Evolutionary conservation across 2,329 filamentous ascomycete species (phyloP).

Genomic region (Arthrobotrys sinensis): DNA sequence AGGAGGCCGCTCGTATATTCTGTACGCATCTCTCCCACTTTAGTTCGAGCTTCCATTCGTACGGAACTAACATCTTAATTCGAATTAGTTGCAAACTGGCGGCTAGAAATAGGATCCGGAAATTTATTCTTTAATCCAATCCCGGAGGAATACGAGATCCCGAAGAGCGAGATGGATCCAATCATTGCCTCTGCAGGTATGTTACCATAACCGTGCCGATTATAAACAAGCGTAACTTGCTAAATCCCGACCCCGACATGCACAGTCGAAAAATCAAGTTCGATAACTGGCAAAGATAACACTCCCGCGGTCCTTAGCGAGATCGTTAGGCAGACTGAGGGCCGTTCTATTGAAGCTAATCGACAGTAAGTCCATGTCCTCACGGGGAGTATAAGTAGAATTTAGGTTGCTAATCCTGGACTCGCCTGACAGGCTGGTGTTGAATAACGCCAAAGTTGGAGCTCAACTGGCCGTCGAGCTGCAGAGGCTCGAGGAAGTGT

Average conservation of each 20-base stretch:
- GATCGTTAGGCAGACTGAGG: constrained; percentile 83
- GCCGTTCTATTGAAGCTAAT: constrained; percentile 81
- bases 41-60: constrained; percentile 28
- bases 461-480: constrained; percentile 77
- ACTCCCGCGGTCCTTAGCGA: constrained; percentile 86
- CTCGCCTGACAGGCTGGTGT: constrained; percentile 70
- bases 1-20: constrained; percentile 90
- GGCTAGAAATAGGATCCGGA: constrained; percentile 82
- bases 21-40: constrained; percentile 67
- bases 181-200: constrained; percentile 79
- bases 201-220: constrained; percentile 63
- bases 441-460: constrained; percentile 77
- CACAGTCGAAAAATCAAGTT: constrained; percentile 71
- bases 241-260: neutral
- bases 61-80: constrained; percentile 8
- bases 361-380: constrained; percentile 69
- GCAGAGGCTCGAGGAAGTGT: neutral
- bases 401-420: neutral
- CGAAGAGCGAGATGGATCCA: constrained; percentile 78
- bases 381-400: neutral
- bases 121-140: constrained; percentile 92
- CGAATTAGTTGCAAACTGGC: constrained; percentile 71
- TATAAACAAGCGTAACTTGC: neutral
- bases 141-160: constrained; percentile 78
- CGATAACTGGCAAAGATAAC: constrained; percentile 80